Conservation (phyloP, 2,329 filamentous ascomycete genomes). For the Tolypocladium tundrense region DNA sequence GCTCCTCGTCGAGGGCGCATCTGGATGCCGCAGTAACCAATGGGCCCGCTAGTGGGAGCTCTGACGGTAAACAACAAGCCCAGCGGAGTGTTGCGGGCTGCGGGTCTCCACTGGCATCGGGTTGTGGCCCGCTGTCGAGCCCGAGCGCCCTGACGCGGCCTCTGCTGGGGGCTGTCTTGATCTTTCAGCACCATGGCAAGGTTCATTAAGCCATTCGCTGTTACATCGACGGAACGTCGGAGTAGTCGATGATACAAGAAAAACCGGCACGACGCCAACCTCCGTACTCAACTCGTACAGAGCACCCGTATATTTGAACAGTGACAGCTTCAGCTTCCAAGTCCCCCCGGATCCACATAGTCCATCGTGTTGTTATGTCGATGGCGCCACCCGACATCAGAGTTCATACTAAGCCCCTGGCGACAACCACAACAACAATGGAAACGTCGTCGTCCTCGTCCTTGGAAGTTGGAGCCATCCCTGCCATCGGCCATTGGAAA, state of each 20-base stretch:
- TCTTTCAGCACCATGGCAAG: too few relatives aligned
- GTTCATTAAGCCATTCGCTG: too few relatives aligned
- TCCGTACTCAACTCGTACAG: too few relatives aligned
- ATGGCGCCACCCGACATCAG: background rate
- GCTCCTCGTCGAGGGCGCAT: background rate
- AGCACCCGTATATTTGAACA: too few relatives aligned
- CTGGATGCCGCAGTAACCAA: slow-evolving; percentile 15
- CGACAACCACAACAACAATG: background rate
- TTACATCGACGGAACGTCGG: background rate
- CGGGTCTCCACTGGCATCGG: background rate
- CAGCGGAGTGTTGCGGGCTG: background rate
- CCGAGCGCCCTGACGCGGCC: background rate
- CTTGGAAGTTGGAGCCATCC: too few relatives aligned
- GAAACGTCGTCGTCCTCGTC: background rate
- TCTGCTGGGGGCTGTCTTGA: too few relatives aligned
- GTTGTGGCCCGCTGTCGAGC: background rate
- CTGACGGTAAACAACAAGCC: background rate
- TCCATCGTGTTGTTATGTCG: background rate
- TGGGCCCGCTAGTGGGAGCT: slow-evolving; percentile 1
- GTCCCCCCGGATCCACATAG: background rate
- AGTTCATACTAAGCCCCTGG: background rate
- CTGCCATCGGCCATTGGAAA: too few relatives aligned
- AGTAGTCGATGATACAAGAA: too few relatives aligned
- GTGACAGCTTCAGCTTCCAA: background rate
- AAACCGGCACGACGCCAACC: too few relatives aligned